phyloP scores from a whole-genome alignment of 805 yeast species.

The Starmerella bombi region DNA sequence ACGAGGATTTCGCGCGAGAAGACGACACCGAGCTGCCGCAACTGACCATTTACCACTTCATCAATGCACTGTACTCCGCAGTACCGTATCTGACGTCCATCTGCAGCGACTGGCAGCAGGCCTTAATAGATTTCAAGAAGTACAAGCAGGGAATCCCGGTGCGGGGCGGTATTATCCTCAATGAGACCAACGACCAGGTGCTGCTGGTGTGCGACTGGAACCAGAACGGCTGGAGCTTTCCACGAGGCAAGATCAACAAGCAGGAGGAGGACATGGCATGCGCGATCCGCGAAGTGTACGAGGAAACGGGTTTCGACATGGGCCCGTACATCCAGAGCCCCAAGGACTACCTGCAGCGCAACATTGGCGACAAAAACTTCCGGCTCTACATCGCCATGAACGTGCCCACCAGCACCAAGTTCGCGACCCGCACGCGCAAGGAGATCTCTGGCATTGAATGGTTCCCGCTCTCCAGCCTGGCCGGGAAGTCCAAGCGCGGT shows the following conservation, averaged over 20 bases:
- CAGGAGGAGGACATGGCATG: constrained; percentile 81
- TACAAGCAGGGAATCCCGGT: constrained; percentile 90
- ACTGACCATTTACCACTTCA: constrained; percentile 64
- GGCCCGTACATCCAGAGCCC: constrained; percentile 40
- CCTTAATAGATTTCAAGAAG: constrained; percentile 61
- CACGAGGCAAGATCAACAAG: constrained; percentile 91
- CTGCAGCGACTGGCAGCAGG: constrained; percentile 35
- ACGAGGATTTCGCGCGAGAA: constrained; percentile 65
- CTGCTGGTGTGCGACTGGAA: constrained; percentile 77
- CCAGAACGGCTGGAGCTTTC: constrained; percentile 80
- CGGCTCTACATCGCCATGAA: constrained; percentile 65
- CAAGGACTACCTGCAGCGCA: constrained; percentile 64
- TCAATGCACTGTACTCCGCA: constrained; percentile 64
- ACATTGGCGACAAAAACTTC: constrained; percentile 70
- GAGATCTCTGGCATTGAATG: constrained; percentile 79
- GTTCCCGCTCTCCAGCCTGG: constrained; percentile 32
- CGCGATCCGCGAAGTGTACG: constrained; percentile 82
- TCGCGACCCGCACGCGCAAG: constrained; percentile 70
- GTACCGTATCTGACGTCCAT: constrained; percentile 36
- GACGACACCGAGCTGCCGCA: constrained; percentile 64
- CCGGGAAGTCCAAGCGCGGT: constrained; percentile 20
- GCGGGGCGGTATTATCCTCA: constrained; percentile 84
- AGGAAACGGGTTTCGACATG: constrained; percentile 88
- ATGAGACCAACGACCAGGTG: constrained; percentile 52
- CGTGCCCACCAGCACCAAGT: constrained; percentile 63